phyloP scores from a whole-genome alignment of 176 grass and related monocot species.

The Canna indica region DNA sequence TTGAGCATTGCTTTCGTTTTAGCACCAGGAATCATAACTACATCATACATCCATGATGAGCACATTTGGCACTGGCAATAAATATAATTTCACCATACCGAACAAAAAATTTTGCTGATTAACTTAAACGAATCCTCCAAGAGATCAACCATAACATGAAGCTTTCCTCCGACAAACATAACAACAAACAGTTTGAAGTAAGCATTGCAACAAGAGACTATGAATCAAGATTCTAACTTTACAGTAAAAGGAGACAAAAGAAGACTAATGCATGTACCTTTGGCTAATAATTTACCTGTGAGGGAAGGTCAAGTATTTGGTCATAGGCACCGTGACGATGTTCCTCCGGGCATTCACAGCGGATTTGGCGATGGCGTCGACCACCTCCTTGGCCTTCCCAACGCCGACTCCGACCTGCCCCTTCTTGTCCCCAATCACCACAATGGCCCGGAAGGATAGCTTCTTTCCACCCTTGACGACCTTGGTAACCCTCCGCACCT shows the following conservation, averaged over 20 bases:
- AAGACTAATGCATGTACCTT: neutral
- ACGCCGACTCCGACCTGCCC: constrained; percentile 69
- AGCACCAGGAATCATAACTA: neutral
- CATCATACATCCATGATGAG: neutral
- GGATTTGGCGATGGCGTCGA: constrained; percentile 70
- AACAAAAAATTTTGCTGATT: neutral
- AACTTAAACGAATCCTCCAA: neutral
- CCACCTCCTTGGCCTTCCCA: constrained; percentile 76
- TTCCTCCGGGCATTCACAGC: constrained; percentile 64
- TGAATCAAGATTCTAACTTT: neutral
- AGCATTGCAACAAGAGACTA: neutral
- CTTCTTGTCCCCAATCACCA: constrained; percentile 78
- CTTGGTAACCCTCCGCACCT: constrained; percentile 76
- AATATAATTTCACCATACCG: neutral
- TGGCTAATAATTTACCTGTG: constrained; percentile 63
- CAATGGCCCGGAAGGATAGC: constrained; percentile 64
- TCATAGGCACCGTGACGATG: constrained; percentile 75
- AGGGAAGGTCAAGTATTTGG: constrained; percentile 74
- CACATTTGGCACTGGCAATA: neutral
- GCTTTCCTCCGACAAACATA: neutral
- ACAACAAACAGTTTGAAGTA: neutral
- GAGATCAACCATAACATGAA: too few species aligned
- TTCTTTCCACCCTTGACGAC: constrained; percentile 89
- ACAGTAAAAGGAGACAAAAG: neutral
- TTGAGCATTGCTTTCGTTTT: neutral